Evolutionary conservation across 73 alveolate species (phyloP).

Genomic region (Paramecium pentaurelia): DNA sequence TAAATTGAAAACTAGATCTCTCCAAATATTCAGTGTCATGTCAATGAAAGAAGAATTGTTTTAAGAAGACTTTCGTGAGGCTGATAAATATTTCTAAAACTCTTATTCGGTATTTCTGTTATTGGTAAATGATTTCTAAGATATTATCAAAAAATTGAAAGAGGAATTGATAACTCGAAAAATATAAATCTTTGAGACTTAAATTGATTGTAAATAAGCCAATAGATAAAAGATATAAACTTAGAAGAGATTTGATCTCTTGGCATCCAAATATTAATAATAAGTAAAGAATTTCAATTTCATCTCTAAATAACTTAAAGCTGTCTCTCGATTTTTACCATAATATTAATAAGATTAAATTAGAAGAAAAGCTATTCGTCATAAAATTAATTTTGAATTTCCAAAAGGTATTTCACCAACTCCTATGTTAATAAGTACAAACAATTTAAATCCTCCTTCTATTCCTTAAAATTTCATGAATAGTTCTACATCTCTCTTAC

Average conservation of each 20-base stretch:
- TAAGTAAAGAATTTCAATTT: background rate
- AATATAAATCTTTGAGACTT: constrained; percentile 1
- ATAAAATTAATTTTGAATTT: background rate
- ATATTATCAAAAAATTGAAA: background rate
- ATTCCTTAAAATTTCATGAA: background rate
- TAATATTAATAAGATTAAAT: constrained; percentile 9
- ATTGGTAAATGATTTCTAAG: background rate
- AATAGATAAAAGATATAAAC: background rate
- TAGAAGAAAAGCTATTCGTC: background rate
- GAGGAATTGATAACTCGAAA: constrained; percentile 5
- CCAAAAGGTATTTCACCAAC: background rate
- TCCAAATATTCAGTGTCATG: background rate
- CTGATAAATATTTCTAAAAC: background rate
- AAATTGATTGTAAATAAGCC: background rate
- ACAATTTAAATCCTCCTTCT: background rate
- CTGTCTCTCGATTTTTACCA: background rate
- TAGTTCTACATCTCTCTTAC: background rate
- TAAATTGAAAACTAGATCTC: background rate
- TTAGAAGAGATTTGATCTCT: background rate
- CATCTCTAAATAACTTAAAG: background rate
- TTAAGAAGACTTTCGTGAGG: background rate
- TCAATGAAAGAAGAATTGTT: constrained; percentile 11
- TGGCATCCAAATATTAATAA: background rate
- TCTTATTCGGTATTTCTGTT: background rate
- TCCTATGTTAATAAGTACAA: background rate